Evolutionary conservation across 768 basidiomycete species (phyloP), one percentile per base, ranked within the genome.

Genomic region (Pisolithus orientalis): DNA sequence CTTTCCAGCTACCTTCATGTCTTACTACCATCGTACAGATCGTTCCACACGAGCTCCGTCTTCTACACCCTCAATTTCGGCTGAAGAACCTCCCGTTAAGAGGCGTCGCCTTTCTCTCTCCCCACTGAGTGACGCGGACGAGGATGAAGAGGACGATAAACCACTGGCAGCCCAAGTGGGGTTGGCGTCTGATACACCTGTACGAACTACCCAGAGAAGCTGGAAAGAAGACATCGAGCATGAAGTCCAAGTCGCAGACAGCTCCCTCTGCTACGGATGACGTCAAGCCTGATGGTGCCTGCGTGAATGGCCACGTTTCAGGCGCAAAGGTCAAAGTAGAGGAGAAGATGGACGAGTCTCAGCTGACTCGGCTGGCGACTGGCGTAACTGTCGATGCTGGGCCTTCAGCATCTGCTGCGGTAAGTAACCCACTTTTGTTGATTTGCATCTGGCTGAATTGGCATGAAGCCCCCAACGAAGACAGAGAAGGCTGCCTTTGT

Each of bases 331-430:
- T 87, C 55, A 90, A 88, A 62, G 65, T 85, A 2, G 90, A 92
- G 65, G 90, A 87, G 45, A 84, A 81, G 64, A 80, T 91, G 77
- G 85, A 90, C 46, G 87, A 87, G 60, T 75, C 78, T 29, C 87
- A 91, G 63, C 68, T 92, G 16, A 82, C 79, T 44, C 79, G 90
- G 39, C 75, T 94, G 49, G 85, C 85, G 14, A 88, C 86, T 14
- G 90, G 90, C 28, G 84, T 90, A 6, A 84, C 90, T 3, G 77
- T 91, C 3, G 90, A 93, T 63, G 76, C 83, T 7, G 75, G 73
- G 25, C 74, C 70, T 56, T 58, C 72, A 55, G 57, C 70, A 54
- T 72, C 79, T 16, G 66, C 77, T 50, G 73, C 70, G 53, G 82
- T 85, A 65, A 58, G 79, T 66, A 38, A 49, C 49, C 27, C 39